phyloP scores from a whole-genome alignment of 495 filamentous ascomycete genomes.

The Thermochaetoides thermophila region DNA sequence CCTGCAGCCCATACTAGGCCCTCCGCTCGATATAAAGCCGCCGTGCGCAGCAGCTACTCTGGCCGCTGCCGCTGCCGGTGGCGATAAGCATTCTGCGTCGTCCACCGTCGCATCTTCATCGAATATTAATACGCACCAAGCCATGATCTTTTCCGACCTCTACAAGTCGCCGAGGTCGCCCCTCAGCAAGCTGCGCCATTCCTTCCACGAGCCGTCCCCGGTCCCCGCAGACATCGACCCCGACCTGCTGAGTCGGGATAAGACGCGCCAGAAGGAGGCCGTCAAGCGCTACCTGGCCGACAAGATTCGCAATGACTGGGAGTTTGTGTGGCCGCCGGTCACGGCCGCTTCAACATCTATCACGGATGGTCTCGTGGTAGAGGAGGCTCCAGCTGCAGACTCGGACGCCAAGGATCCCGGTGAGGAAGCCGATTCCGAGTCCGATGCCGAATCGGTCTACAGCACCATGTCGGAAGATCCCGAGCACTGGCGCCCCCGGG shows the following conservation, averaged over 20 bases:
- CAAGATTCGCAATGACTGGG: constrained; percentile 46
- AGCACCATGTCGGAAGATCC: constrained; percentile 33
- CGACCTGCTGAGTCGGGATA: constrained; percentile 40
- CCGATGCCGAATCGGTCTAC: constrained; percentile 29
- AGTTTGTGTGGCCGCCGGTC: constrained; percentile 28
- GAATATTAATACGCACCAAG: too few species aligned
- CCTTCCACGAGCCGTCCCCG: constrained; percentile 13
- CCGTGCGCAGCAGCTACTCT: constrained; percentile 6
- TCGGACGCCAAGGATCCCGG: constrained; percentile 14
- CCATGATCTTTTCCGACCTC: constrained; percentile 26
- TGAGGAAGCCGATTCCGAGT: constrained; percentile 23
- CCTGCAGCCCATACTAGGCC: too few species aligned
- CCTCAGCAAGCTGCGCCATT: constrained; percentile 26
- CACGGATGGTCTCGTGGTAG: neutral
- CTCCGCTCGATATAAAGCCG: constrained; percentile 13
- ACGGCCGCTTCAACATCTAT: neutral
- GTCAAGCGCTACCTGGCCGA: constrained; percentile 36
- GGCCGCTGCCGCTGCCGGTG: constrained; percentile 10
- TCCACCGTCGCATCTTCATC: too few species aligned
- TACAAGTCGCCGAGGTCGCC: constrained; percentile 24
- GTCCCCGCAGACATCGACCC: constrained; percentile 29
- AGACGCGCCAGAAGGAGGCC: constrained; percentile 38
- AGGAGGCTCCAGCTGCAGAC: neutral
- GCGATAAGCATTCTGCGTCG: constrained; percentile 12
- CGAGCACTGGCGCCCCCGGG: constrained; percentile 23